Evolutionary conservation across 495 filamentous ascomycete species (phyloP).

Genomic region (Daldinia grandis): DNA sequence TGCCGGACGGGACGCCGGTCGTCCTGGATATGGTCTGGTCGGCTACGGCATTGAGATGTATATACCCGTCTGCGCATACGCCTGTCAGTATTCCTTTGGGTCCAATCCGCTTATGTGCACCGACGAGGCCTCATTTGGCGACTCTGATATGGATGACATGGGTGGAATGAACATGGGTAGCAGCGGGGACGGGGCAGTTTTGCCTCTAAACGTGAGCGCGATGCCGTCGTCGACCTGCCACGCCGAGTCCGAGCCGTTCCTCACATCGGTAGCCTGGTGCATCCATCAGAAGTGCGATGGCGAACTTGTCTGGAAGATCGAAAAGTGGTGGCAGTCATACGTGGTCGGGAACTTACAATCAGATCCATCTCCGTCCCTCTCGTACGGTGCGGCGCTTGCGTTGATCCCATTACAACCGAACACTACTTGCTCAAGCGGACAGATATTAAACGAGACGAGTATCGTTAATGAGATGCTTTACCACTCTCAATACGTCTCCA

Average conservation of each 20-base stretch:
- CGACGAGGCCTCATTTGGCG: constrained; percentile 4
- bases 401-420: constrained; percentile 6
- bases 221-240: constrained; percentile 19
- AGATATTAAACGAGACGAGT: constrained; percentile 3
- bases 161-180: constrained; percentile 1
- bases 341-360: constrained; percentile 17
- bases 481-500: not conserved
- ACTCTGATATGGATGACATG: not conserved
- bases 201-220: constrained; percentile 6
- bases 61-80: constrained; percentile 11
- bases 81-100: constrained; percentile 7
- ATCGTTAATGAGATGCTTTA: constrained; percentile 2
- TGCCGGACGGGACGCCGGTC: constrained; percentile 5
- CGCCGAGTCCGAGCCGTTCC: constrained; percentile 16
- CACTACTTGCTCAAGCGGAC: not conserved
- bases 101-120: not conserved
- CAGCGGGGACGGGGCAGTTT: not conserved
- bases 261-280: constrained; percentile 35
- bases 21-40: constrained; percentile 7
- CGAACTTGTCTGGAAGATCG: constrained; percentile 6
- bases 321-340: constrained; percentile 26
- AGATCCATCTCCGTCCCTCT: constrained; percentile 10
- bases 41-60: constrained; percentile 17
- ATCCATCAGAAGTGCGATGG: constrained; percentile 11
- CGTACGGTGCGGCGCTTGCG: constrained; percentile 10